These are phyloP conservation scores for Fraxinus floribunda DNA, from an alignment of 305 asterid genomes.

Conservation along the genomic window DNA sequence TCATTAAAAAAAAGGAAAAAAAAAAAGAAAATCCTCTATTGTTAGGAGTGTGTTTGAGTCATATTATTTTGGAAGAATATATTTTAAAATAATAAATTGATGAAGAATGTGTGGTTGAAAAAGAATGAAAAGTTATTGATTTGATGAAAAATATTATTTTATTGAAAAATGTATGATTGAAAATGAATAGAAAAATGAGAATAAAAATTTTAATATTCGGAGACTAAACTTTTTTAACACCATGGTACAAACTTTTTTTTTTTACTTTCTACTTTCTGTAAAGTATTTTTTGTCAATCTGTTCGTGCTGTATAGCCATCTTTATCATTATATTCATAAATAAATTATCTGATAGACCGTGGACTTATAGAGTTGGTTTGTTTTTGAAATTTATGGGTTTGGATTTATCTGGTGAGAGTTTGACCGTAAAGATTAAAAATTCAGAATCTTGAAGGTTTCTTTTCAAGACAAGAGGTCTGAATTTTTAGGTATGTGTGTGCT, in stretches of 20 bases:
- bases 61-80: too few relatives aligned
- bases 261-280: conserved; percentile 26
- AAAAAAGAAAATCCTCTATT: too few relatives aligned
- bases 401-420: conserved; percentile 30
- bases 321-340: not conserved
- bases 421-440: conserved; percentile 30
- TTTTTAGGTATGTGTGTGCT: conserved; percentile 11
- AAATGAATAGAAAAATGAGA: too few relatives aligned
- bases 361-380: conserved; percentile 1
- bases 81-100: too few relatives aligned
- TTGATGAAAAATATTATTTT: not conserved
- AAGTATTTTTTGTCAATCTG: conserved; percentile 29
- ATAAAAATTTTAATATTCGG: too few relatives aligned
- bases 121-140: too few relatives aligned
- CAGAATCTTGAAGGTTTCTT: conserved; percentile 34
- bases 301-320: not conserved
- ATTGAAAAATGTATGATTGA: too few relatives aligned
- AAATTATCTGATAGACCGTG: conserved; percentile 10
- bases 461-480: conserved; percentile 32
- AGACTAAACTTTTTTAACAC: not conserved
- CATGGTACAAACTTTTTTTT: not conserved
- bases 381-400: conserved; percentile 30
- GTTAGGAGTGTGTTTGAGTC: too few relatives aligned
- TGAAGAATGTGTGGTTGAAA: too few relatives aligned
- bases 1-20: too few relatives aligned